phyloP scores from a whole-genome alignment of 306 rosid species.

The Leucaena leucocephala region DNA sequence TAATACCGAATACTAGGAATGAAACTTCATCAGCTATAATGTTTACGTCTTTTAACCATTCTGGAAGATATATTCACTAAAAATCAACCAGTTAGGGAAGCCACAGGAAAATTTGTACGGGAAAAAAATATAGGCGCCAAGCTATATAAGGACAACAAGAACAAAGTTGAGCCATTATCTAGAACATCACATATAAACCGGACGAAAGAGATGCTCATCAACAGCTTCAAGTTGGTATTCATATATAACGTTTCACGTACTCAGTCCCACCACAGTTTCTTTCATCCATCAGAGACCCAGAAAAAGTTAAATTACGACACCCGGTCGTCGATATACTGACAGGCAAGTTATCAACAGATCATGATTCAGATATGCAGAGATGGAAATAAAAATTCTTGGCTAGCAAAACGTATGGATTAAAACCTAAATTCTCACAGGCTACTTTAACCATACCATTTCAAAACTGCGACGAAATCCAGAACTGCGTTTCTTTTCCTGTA shows the following conservation, averaged over 20 bases:
- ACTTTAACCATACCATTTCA: slow-evolving; percentile 55
- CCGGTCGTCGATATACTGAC: not conserved
- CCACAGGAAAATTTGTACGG: too few relatives aligned
- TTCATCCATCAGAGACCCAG: not conserved
- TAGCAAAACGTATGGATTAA: not conserved
- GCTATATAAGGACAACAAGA: not conserved
- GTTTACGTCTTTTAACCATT: too few relatives aligned
- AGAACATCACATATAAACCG: not conserved
- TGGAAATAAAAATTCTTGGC: not conserved
- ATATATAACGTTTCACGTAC: not conserved
- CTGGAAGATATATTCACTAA: not conserved
- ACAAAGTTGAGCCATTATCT: not conserved
- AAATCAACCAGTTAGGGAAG: not conserved
- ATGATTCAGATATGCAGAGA: slow-evolving; percentile 7
- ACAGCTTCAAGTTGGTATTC: not conserved
- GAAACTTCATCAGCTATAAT: not conserved
- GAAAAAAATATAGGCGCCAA: too few relatives aligned
- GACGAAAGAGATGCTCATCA: not conserved
- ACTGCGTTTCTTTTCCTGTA: slow-evolving; percentile 41
- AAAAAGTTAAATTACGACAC: slow-evolving; percentile 4
- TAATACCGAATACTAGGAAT: not conserved
- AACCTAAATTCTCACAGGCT: not conserved
- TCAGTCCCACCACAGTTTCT: not conserved
- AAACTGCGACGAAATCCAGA: slow-evolving; percentile 46
- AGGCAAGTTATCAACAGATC: not conserved